A percentile compares a stretch with the other conserved stretches of the same genome.
Evolutionary conservation across 768 basidiomycete genomes (phyloP).

Genomic region (Calvatia gigantea): DNA sequence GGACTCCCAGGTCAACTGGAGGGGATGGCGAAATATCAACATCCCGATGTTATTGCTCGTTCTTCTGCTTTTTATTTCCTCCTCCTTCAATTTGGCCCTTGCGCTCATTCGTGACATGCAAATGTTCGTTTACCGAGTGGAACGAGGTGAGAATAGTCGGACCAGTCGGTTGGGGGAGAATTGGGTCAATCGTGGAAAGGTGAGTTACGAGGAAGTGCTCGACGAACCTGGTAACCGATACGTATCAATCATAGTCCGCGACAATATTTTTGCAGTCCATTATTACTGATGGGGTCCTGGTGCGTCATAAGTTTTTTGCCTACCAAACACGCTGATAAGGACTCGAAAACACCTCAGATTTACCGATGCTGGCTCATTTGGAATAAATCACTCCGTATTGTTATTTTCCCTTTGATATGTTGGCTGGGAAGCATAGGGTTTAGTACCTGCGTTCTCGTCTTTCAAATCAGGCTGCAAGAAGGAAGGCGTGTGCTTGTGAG

Average conservation of each 20-base stretch:
- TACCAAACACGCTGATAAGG: neutral
- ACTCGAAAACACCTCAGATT: slow-evolving; percentile 9
- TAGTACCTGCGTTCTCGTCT: slow-evolving; percentile 8
- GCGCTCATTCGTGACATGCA: slow-evolving; percentile 14
- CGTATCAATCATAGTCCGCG: neutral
- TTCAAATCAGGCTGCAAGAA: neutral
- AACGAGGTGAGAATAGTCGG: neutral
- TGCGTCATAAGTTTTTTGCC: neutral
- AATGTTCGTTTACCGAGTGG: slow-evolving; percentile 6
- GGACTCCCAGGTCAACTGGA: neutral
- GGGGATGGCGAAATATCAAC: slow-evolving; percentile 3
- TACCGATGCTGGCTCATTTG: slow-evolving; percentile 20
- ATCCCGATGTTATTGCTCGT: slow-evolving; percentile 13
- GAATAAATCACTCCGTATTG: slow-evolving; percentile 7
- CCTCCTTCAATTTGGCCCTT: slow-evolving; percentile 15
- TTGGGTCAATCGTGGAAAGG: slow-evolving; percentile 16
- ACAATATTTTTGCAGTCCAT: slow-evolving; percentile 6
- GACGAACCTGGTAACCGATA: neutral
- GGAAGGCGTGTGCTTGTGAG: neutral
- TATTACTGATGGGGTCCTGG: slow-evolving; percentile 16
- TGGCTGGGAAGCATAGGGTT: slow-evolving; percentile 14
- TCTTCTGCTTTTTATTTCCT: slow-evolving; percentile 10
- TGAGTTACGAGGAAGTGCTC: neutral
- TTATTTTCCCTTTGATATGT: slow-evolving; percentile 12
- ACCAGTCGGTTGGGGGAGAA: neutral